Base-by-base conservation (phyloP, 1,284 basidiomycete genomes). In the Naganishia sp. region DNA sequence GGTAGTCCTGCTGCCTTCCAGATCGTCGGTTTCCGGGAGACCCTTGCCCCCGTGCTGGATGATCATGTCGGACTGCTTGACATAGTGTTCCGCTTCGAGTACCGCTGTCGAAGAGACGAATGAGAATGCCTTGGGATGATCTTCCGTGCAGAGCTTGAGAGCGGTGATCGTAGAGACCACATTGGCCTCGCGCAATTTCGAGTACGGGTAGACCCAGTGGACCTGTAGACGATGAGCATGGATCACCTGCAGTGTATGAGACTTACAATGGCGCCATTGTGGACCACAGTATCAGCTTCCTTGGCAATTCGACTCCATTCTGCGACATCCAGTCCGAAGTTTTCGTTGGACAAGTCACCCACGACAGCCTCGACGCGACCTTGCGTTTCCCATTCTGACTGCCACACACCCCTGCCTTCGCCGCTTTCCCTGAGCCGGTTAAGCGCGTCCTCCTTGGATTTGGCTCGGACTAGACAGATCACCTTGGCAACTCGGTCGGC, bases 171-270 rank as follows among this genome's bases (percentile, higher is more conserved):
- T 99, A 0, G 90, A 89, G 3, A 94, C 76, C 15, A 99, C 96
- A 76, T 99, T 99, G 33, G 94, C 87, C 0, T 89, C 84, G 18
- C 94, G 89, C 44, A 99, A 84, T 79, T 89, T 93, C 77, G 92
- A 89, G 80, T 99, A 99, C 0, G 94, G 93, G 79, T 98, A 99
- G 2, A 99, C 92, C 96, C 96, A 99, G 77, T 99, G 96, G 16
- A 99, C 90, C 90, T 92, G 69, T 42, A 66, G 33, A 57, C 21
- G 55, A 54, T 55, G n/a, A 36, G 16, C 63, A 52, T 45, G 39
- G 60, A 28, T 56, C 18, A 53, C 33, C 59, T 6, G 48, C 4
- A 52, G 25, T 18, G 18, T n/a, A 44, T 33, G 43, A 60, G 45
- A 81, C 88, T 71, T 72, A 93, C 96, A 77, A 99, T 81, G 25